Conservation (phyloP, 2,329 filamentous ascomycete species). For the Ophiostoma novo-ulmi region DNA sequence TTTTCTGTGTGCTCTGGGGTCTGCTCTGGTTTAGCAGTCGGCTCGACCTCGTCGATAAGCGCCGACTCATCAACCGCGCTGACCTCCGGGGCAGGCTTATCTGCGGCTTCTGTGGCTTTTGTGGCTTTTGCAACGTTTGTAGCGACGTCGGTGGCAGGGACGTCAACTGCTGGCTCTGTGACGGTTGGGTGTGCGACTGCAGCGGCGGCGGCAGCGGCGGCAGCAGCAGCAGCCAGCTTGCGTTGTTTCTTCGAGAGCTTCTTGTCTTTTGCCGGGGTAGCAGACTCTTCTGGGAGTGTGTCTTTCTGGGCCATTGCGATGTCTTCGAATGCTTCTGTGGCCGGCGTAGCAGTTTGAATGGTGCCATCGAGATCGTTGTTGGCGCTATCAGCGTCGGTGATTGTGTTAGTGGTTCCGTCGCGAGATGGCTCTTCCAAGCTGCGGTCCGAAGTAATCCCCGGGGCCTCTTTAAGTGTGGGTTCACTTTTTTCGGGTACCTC, state of each 20-base stretch:
- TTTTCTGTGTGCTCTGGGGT: not conserved
- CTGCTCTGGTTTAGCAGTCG: not conserved
- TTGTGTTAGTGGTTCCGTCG: not conserved
- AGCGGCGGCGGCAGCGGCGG: slow-evolving; percentile 15
- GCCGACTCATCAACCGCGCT: slow-evolving; percentile 18
- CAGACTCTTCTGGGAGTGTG: not conserved
- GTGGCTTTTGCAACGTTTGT: not conserved
- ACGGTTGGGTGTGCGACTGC: not conserved
- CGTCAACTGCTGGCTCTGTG: not conserved
- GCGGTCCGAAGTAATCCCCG: slow-evolving; percentile 22
- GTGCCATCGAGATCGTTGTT: not conserved
- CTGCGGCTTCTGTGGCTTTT: not conserved
- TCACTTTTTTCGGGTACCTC: not conserved
- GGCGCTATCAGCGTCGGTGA: not conserved
- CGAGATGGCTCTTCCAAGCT: slow-evolving; percentile 20
- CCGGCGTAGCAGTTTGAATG: not conserved
- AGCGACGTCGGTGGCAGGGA: not conserved
- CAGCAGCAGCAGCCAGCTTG: slow-evolving; percentile 23
- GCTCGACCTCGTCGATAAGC: not conserved
- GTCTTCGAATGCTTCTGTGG: not conserved
- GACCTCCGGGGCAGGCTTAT: slow-evolving; percentile 10
- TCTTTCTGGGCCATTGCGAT: not conserved
- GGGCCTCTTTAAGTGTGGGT: slow-evolving; percentile 16
- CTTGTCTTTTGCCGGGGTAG: slow-evolving; percentile 15
- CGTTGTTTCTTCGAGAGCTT: slow-evolving; percentile 25